phyloP scores from a whole-genome alignment of 2,329 filamentous ascomycete genomes.

The Penicillium sp. region DNA sequence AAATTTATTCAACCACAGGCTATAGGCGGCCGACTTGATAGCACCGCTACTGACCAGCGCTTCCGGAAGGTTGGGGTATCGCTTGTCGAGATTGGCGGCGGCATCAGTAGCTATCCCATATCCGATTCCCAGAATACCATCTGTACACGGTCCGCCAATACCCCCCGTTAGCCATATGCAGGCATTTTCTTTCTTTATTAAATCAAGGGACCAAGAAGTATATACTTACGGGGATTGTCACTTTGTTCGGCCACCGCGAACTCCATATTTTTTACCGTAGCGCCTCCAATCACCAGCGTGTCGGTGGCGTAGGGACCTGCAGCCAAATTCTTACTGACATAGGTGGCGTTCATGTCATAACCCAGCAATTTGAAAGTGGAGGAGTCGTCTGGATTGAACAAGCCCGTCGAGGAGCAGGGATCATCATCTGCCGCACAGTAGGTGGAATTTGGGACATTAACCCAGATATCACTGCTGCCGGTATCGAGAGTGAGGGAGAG shows the following conservation, averaged over 20 bases:
- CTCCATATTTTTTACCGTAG: neutral
- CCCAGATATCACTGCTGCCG: conserved; percentile 60
- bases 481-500: conserved; percentile 58
- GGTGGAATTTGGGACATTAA: conserved; percentile 62
- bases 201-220: neutral
- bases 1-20: conserved; percentile 70
- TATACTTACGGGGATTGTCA: neutral
- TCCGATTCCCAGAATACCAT: neutral
- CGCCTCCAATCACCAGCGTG: neutral
- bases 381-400: neutral
- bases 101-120: neutral
- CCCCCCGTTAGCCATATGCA: neutral
- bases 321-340: neutral
- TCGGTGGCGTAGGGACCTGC: neutral
- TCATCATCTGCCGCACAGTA: conserved; percentile 52
- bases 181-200: neutral
- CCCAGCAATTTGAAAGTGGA: neutral
- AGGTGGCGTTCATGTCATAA: neutral
- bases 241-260: neutral
- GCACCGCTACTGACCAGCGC: conserved; percentile 58
- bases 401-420: neutral
- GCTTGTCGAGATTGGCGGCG: conserved; percentile 21
- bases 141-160: neutral
- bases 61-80: conserved; percentile 66
- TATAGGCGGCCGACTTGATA: conserved; percentile 67